phyloP scores from a whole-genome alignment of 2,329 filamentous ascomycete species.

The Lachnellula suecica region DNA sequence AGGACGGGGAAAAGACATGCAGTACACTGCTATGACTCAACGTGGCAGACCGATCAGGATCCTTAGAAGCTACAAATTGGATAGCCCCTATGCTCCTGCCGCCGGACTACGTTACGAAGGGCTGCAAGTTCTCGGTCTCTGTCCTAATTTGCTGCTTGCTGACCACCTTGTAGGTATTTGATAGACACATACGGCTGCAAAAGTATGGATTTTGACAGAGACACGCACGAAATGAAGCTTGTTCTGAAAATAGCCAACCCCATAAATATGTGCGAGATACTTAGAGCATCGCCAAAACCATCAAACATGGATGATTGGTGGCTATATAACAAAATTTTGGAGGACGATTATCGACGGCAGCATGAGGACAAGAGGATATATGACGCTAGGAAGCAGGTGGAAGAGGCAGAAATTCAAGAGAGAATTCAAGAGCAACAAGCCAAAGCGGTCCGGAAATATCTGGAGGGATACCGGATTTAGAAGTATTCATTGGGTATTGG shows the following conservation, averaged over 20 bases:
- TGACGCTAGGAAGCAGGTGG: slow-evolving; percentile 12
- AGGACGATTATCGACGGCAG: slow-evolving; percentile 36
- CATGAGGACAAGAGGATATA: slow-evolving; percentile 38
- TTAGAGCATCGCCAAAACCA: slow-evolving; percentile 45
- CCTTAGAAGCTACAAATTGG: slow-evolving; percentile 50
- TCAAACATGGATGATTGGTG: slow-evolving; percentile 58
- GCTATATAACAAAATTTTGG: slow-evolving; percentile 46
- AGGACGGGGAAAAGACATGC: slow-evolving; percentile 45
- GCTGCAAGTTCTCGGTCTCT: slow-evolving; percentile 42
- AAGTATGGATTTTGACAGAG: slow-evolving; percentile 36
- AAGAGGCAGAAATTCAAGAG: slow-evolving; percentile 13
- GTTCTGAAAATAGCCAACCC: slow-evolving; percentile 44
- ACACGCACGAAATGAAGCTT: slow-evolving; percentile 44
- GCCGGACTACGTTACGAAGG: slow-evolving; percentile 58
- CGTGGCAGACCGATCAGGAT: slow-evolving; percentile 51
- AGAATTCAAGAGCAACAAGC: slow-evolving; percentile 10
- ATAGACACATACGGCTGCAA: slow-evolving; percentile 48
- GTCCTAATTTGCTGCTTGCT: not conserved
- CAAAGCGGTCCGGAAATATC: slow-evolving; percentile 2
- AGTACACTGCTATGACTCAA: slow-evolving; percentile 46
- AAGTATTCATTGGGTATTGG: not conserved
- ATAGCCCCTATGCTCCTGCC: slow-evolving; percentile 50
- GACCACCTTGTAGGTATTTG: slow-evolving; percentile 43
- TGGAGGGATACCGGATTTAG: not conserved
- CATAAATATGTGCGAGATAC: slow-evolving; percentile 44